These are phyloP conservation scores for Pythium volutum DNA, from an alignment of 352 stramenopile species.

Conservation along the genomic window DNA sequence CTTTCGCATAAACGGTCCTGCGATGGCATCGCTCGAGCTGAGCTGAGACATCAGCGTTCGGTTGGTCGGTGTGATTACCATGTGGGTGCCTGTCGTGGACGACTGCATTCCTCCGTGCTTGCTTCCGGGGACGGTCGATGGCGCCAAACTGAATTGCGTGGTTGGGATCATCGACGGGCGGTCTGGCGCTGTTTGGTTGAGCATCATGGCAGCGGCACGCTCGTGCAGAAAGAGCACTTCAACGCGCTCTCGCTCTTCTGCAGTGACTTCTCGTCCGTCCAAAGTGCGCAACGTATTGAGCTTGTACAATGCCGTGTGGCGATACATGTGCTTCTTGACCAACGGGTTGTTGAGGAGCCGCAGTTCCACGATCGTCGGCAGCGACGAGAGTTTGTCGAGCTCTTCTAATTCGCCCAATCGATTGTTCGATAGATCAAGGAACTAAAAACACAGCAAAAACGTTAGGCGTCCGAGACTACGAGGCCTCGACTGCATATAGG, in stretches of 20 bases:
- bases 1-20: constrained; percentile 47
- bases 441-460: constrained; percentile 26
- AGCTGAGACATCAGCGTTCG: constrained; percentile 27
- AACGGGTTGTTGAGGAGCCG: constrained; percentile 68
- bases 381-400: constrained; percentile 54
- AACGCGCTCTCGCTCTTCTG: constrained; percentile 74
- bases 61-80: constrained; percentile 17
- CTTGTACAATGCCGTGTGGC: constrained; percentile 58
- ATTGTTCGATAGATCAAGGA: constrained; percentile 77
- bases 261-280: constrained; percentile 66
- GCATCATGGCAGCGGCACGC: constrained; percentile 31
- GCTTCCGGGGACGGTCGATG: constrained; percentile 39
- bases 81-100: background rate
- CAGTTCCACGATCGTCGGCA: constrained; percentile 68
- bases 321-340: constrained; percentile 82
- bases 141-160: constrained; percentile 33
- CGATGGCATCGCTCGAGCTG: constrained; percentile 34
- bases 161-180: constrained; percentile 3
- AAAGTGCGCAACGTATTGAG: constrained; percentile 52
- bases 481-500: background rate
- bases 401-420: constrained; percentile 75
- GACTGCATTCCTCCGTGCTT: constrained; percentile 19
- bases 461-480: background rate
- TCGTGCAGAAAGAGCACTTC: constrained; percentile 72
- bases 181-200: constrained; percentile 2